These are phyloP conservation scores for Suillus subalutaceus DNA, from an alignment of 768 basidiomycete genomes.

Conservation along the genomic window DNA sequence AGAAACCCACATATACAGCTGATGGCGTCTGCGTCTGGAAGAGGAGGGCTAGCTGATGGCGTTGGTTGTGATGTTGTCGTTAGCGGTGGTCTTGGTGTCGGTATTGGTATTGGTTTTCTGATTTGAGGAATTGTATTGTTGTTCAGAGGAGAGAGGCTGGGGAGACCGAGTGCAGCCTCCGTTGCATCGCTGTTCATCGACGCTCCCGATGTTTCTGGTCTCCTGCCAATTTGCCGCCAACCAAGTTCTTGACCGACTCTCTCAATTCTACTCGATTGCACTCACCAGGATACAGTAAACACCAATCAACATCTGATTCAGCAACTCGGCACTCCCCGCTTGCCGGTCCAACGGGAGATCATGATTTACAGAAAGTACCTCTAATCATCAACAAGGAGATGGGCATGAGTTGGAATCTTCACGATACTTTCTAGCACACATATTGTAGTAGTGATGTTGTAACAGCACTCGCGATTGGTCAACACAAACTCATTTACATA, in stretches of 20 bases:
- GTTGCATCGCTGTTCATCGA: constrained; percentile 57
- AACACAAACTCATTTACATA: not conserved
- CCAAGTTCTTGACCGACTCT: constrained; percentile 4
- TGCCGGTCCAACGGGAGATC: not conserved
- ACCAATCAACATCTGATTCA: constrained; percentile 1
- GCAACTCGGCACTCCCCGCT: constrained; percentile 7
- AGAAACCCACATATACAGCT: constrained; percentile 75
- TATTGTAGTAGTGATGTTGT: not conserved
- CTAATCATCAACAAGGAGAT: not conserved
- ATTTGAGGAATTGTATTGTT: constrained; percentile 44
- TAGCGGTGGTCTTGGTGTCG: constrained; percentile 14
- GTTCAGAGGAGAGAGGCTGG: constrained; percentile 48
- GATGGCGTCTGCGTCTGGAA: constrained; percentile 49
- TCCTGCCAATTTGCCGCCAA: constrained; percentile 5
- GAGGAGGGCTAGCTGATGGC: constrained; percentile 19
- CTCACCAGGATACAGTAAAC: constrained; percentile 9
- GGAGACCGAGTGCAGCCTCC: constrained; percentile 61
- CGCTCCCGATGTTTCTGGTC: constrained; percentile 2
- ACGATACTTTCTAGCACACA: not conserved
- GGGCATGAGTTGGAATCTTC: not conserved
- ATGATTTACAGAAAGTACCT: not conserved
- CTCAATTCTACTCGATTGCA: not conserved
- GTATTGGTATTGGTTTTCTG: constrained; percentile 34
- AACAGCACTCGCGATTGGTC: not conserved
- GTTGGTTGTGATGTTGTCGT: constrained; percentile 17